phyloP scores from a whole-genome alignment of 2,329 filamentous ascomycete species.

The Hymenotorrendiella dingleyae region DNA sequence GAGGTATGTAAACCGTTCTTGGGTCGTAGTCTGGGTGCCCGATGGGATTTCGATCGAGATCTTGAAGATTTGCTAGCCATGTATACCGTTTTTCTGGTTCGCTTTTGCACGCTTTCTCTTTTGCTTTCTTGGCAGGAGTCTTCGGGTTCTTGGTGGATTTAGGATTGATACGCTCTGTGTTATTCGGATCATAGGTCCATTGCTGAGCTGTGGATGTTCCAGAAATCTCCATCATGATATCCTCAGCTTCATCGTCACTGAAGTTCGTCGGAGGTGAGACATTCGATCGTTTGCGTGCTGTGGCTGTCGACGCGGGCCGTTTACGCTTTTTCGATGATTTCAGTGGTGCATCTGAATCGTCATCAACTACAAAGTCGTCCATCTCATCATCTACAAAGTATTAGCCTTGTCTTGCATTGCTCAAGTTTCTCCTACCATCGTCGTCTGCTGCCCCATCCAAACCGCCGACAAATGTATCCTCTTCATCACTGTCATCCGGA shows the following conservation, averaged over 20 bases:
- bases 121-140: conserved; percentile 34
- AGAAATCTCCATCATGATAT: conserved; percentile 50
- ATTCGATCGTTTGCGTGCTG: conserved; percentile 58
- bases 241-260: conserved; percentile 37
- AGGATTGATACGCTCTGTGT: conserved; percentile 44
- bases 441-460: conserved; percentile 53
- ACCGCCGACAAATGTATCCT: conserved; percentile 60
- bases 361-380: conserved; percentile 76
- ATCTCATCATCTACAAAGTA: conserved; percentile 52
- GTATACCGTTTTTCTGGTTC: conserved; percentile 83
- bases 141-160: conserved; percentile 36
- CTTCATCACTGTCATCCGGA: conserved; percentile 62
- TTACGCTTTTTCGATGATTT: conserved; percentile 60
- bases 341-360: conserved; percentile 69
- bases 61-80: conserved; percentile 81
- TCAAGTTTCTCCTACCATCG: conserved; percentile 40
- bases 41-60: conserved; percentile 74
- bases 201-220: conserved; percentile 70
- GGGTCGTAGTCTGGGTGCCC: conserved; percentile 87
- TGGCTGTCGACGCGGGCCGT: conserved; percentile 46
- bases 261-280: conserved; percentile 43
- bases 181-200: conserved; percentile 70
- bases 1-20: conserved; percentile 84
- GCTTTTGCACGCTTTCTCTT: conserved; percentile 66
- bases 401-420: not conserved